Base-by-base conservation (phyloP, 2,329 filamentous ascomycete species). In the Microdochium nivale region DNA sequence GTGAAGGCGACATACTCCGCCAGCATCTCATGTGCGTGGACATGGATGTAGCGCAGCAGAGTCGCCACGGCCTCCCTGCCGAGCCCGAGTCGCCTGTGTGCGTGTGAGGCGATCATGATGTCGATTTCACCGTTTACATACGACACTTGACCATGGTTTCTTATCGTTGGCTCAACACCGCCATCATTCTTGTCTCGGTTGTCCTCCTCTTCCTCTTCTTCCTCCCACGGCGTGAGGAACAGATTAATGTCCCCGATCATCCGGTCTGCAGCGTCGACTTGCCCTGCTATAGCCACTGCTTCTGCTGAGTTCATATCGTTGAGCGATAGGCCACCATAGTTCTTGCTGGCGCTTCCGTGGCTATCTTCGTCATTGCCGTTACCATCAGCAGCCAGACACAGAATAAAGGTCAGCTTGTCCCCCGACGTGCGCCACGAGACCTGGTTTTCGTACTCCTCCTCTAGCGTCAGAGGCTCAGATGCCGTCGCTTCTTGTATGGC, bases 351-450 rank as follows among this genome's bases (percentile, higher is more conserved):
- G 8, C 33, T 14, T 14, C 30, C 30, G 8, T 33, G 8, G 30
- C 30, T 33, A 33, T n/a, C n/a, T n/a, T n/a, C n/a, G n/a, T n/a
- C 30, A 33, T 33, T 33, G 30, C 14, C 14, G 30, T 33, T 33
- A n/a, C 19, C 35, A 5, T 40, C 35, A n/a, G 7, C 33, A 16
- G 33, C 5, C 40, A 44, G 40, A 4, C 90, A 96, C 51, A 88
- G 69, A 65, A 97, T 96, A 60, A 96, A 97, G 0, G 92, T 97
- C 55, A 97, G 68, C 70, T 97, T 97, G 69, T 97, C 91, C 25
- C 72, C 68, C 43, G 94, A 88, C 21, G 72, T 72, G 35, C 90
- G 84, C 92, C 92, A 97, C 56, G 84, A 89, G n/a, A 72, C 71
- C 67, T 96, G 92, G 84, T 96, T 97, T 49, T 82, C 80, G 67